Percentiles rank a stretch among this genome's conserved stretches.
These are phyloP conservation scores for Lathyrus tuberosus DNA, from an alignment of 306 rosid species.

Conservation along the genomic window DNA sequence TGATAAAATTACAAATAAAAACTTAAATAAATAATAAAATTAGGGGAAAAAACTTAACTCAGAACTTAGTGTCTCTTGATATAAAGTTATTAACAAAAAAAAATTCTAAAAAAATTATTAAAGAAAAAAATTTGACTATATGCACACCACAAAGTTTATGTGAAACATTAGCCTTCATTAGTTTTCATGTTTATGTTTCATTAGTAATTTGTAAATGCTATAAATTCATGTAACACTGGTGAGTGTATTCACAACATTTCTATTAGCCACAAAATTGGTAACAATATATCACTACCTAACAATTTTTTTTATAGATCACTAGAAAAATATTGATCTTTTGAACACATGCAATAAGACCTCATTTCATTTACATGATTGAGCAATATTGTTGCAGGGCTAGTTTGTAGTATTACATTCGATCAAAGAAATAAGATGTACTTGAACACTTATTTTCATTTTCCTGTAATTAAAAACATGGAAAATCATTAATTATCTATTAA, in stretches of 20 bases:
- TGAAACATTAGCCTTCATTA: not conserved
- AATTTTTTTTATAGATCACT: not conserved
- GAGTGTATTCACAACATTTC: not conserved
- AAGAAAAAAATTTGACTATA: not conserved
- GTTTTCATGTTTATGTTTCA: not conserved
- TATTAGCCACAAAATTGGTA: not conserved
- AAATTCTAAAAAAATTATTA: no score
- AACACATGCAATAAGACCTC: not conserved
- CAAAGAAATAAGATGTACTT: conserved; percentile 35
- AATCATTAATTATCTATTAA: conserved; percentile 2
- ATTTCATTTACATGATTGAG: conserved; percentile 8
- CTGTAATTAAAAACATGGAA: conserved; percentile 15
- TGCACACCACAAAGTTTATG: not conserved
- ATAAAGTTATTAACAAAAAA: no score
- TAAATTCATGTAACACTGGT: not conserved
- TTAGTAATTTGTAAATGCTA: not conserved
- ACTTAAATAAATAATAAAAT: no score
- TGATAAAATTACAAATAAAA: no score
- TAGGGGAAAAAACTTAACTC: no score
- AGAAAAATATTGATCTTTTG: not conserved
- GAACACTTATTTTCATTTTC: conserved; percentile 41
- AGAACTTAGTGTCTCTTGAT: no score
- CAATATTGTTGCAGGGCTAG: not conserved
- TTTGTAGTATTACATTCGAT: not conserved
- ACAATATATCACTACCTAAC: not conserved